Evolutionary conservation across 2,329 filamentous ascomycete genomes (phyloP).

Genomic region (Alternaria angustiovoidea): DNA sequence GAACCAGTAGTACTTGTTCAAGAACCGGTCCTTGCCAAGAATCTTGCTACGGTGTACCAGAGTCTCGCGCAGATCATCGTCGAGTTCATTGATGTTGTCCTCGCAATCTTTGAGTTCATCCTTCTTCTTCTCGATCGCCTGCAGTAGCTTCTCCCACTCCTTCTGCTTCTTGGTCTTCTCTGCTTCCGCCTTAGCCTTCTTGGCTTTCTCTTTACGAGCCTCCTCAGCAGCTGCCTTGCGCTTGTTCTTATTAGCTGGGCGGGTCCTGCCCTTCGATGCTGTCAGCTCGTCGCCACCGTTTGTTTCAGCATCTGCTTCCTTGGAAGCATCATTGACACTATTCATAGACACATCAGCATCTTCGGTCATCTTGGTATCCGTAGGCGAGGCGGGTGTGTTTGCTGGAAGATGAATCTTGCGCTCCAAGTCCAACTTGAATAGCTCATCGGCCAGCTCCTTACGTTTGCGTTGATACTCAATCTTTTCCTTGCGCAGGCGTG

Average conservation of each 20-base stretch:
- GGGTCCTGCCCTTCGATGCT: constrained; percentile 66
- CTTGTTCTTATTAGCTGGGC: constrained; percentile 71
- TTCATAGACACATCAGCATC: constrained; percentile 69
- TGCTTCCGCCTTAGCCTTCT: constrained; percentile 66
- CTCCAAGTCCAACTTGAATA: constrained; percentile 75
- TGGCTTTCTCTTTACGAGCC: constrained; percentile 71
- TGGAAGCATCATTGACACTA: constrained; percentile 65
- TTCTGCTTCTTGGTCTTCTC: constrained; percentile 78
- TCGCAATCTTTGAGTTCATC: constrained; percentile 81
- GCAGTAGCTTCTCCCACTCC: constrained; percentile 85
- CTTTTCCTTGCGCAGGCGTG: constrained; percentile 91
- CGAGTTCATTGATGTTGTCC: constrained; percentile 81
- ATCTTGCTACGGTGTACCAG: constrained; percentile 90
- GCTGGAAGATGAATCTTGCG: constrained; percentile 76
- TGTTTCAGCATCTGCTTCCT: constrained; percentile 73
- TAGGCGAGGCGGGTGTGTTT: constrained; percentile 70
- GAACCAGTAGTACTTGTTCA: constrained; percentile 99
- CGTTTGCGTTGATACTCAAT: constrained; percentile 88
- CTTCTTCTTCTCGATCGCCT: constrained; percentile 89
- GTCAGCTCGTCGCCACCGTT: constrained; percentile 62
- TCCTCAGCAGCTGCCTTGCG: constrained; percentile 74
- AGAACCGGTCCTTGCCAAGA: constrained; percentile 93
- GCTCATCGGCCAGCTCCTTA: constrained; percentile 71
- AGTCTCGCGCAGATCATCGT: constrained; percentile 92
- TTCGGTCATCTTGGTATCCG: constrained; percentile 59